phyloP scores from a whole-genome alignment of 2,329 filamentous ascomycete genomes.

The Falciphora oryzae region DNA sequence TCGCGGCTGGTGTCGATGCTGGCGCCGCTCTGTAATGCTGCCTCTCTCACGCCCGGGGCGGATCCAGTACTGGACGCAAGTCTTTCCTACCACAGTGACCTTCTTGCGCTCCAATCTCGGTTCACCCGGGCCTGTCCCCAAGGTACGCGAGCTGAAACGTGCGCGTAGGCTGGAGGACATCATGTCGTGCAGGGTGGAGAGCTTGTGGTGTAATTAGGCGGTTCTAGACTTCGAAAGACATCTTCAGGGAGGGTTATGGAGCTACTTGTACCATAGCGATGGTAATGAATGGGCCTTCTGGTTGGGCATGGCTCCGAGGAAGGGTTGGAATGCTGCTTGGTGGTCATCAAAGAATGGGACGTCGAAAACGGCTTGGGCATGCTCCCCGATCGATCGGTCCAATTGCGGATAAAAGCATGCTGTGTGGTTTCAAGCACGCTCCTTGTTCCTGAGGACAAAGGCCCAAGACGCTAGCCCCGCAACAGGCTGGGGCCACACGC shows the following conservation, averaged over 20 bases:
- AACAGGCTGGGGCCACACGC: too few relatives aligned
- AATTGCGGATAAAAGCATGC: too few relatives aligned
- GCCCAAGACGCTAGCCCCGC: too few relatives aligned
- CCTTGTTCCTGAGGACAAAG: too few relatives aligned
- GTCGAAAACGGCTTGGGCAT: background rate
- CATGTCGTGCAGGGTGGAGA: too few relatives aligned
- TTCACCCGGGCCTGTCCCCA: background rate
- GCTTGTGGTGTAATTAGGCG: too few relatives aligned
- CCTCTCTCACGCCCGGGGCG: too few relatives aligned
- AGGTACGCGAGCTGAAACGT: background rate
- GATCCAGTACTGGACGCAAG: background rate
- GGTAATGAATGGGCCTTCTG: background rate
- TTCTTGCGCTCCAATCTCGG: background rate
- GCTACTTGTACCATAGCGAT: background rate
- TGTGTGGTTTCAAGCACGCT: too few relatives aligned
- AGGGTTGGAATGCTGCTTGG: background rate
- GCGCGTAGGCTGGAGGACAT: background rate
- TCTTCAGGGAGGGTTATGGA: background rate
- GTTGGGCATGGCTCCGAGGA: background rate
- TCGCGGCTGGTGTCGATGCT: background rate
- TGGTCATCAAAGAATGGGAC: background rate
- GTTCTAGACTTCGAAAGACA: background rate
- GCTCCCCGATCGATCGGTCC: too few relatives aligned
- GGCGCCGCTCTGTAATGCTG: background rate
- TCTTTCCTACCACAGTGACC: background rate